phyloP scores from a whole-genome alignment of 2,329 filamentous ascomycete species.

The Colletotrichum liriopes region DNA sequence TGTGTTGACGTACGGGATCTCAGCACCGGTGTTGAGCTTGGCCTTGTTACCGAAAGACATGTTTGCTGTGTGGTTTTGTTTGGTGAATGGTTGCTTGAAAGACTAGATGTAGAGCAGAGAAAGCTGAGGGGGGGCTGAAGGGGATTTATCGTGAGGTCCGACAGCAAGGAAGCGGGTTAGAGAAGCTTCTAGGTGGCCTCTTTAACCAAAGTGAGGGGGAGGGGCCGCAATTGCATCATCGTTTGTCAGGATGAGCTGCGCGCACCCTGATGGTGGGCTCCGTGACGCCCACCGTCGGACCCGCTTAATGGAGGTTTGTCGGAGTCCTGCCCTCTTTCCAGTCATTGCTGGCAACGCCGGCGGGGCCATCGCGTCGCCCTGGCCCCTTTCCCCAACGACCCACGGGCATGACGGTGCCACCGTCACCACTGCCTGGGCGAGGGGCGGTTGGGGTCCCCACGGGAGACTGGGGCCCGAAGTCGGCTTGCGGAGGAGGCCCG shows the following conservation, averaged over 20 bases:
- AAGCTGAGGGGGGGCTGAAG: background rate
- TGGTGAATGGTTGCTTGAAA: background rate
- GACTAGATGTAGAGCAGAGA: background rate
- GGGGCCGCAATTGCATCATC: conserved; percentile 38
- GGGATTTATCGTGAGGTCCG: background rate
- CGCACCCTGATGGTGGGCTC: conserved; percentile 35
- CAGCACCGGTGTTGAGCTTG: conserved; percentile 75
- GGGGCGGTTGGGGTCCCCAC: conserved; percentile 27
- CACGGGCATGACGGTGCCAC: background rate
- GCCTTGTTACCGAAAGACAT: conserved; percentile 73
- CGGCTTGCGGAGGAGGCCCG: conserved; percentile 1
- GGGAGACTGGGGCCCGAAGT: conserved; percentile 1
- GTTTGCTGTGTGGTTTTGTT: conserved; percentile 29
- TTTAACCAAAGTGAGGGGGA: conserved; percentile 36
- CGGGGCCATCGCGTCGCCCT: conserved; percentile 4
- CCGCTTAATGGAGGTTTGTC: conserved; percentile 23
- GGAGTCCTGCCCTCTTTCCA: background rate
- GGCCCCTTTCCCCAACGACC: background rate
- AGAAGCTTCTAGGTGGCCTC: conserved; percentile 15
- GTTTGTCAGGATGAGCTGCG: conserved; percentile 41
- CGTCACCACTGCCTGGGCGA: conserved; percentile 4
- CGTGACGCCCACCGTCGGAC: conserved; percentile 39
- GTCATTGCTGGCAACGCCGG: background rate
- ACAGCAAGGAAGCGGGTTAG: background rate
- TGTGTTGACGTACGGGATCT: conserved; percentile 64